Base-by-base conservation (phyloP, 768 basidiomycete species). In the Trametes villosa region DNA sequence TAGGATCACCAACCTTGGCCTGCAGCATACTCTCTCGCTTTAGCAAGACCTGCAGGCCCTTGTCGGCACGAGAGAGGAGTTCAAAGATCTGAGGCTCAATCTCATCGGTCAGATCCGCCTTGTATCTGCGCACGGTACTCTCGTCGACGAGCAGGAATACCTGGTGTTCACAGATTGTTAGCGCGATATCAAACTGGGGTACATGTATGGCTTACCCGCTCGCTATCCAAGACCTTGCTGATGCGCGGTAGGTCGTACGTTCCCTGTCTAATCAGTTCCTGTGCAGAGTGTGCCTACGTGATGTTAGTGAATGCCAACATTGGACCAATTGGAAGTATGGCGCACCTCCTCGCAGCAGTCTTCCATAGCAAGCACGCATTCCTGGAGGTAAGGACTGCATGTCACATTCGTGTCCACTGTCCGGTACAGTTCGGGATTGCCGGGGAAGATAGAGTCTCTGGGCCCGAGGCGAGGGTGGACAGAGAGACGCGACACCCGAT, bases 51-150 rank as follows among this genome's bases (percentile, higher is more conserved):
- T 81, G 79, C 33, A 92, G 72, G 1, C 89, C 90, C 66, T 84
- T 85, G 67, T 91, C 87, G 0, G 90, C 86, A 24, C 84, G 82
- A 56, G 84, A 80, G 20, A 92, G 81, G 17, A 94, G 83, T 64
- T 93, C 90, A 46, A 79, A 83, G 20, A 94, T 87, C 30, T 88
- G 85, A 18, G 92, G 92, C 60, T 93, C 91, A 11, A 94, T 85
- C 70, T 92, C 91, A 53, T 91, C 88, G 1, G 83, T 86, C 40
- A 93, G 78, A 42, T 88, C 87, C 2, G 86, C 75, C 68, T 92
- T 91, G 76, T 93, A 92, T 72, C 77, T 80, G 53, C 82, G 81
- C n/a, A 92, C 81, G 0, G 86, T 89, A 13, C 78, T 80, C 71
- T 93, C 91, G 53, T 89, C 84, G 1, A 91, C 79, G 11, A 94